Evolutionary conservation across 805 yeast genomes (phyloP).

Genomic region (Zygosaccharomyces bisporus): DNA sequence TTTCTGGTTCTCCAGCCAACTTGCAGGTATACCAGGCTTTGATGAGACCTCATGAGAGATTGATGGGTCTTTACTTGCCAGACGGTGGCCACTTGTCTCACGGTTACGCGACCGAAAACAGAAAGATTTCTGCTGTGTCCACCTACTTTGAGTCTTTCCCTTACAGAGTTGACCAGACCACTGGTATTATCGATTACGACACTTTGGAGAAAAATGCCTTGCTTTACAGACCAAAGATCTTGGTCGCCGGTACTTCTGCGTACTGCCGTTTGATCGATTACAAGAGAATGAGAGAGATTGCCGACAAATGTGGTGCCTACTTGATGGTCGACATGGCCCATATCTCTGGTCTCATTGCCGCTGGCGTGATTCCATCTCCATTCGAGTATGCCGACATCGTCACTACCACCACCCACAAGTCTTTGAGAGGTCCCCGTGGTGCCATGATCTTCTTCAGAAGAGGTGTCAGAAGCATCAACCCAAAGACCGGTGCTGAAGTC

Average conservation of each 20-base stretch:
- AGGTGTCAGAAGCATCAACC: constrained; percentile 81
- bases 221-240: constrained; percentile 90
- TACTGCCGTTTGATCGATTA: constrained; percentile 96
- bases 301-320: constrained; percentile 96
- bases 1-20: constrained; percentile 97
- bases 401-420: constrained; percentile 98
- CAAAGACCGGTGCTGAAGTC: constrained; percentile 90
- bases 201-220: constrained; percentile 86
- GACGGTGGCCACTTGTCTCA: constrained; percentile 99
- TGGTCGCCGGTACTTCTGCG: constrained; percentile 98
- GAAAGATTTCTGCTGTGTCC: constrained; percentile 93
- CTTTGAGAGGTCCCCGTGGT: constrained; percentile 99
- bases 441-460: constrained; percentile 99
- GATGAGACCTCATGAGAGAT: constrained; percentile 91
- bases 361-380: constrained; percentile 94
- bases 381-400: constrained; percentile 96
- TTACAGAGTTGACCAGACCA: constrained; percentile 84
- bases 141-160: constrained; percentile 99
- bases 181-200: constrained; percentile 96
- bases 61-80: constrained; percentile 97
- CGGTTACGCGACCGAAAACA: constrained; percentile 92
- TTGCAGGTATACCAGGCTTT: constrained; percentile 94
- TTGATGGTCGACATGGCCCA: constrained; percentile 98
- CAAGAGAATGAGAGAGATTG: constrained; percentile 93
- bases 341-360: constrained; percentile 92